Conservation (phyloP, 257 asterid species). For the Solanum ahanhuiri region DNA sequence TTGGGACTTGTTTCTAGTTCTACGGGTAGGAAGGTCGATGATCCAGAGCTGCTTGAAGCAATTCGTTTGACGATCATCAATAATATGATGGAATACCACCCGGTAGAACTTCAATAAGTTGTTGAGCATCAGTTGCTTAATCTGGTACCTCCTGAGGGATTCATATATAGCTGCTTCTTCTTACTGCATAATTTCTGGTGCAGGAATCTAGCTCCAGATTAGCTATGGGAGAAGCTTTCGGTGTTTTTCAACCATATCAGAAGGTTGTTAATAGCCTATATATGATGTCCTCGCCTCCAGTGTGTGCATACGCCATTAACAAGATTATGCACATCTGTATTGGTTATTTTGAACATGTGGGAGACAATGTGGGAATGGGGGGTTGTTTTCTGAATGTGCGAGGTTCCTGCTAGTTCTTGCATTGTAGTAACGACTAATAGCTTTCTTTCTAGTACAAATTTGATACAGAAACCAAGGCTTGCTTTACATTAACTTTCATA, state of each 20-base stretch:
- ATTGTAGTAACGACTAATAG: background rate
- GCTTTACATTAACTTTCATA: background rate
- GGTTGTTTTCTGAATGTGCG: background rate
- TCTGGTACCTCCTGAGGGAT: background rate
- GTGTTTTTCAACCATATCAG: constrained; percentile 46
- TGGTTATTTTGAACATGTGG: background rate
- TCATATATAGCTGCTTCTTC: background rate
- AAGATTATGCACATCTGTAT: background rate
- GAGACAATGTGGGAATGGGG: background rate
- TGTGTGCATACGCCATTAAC: background rate
- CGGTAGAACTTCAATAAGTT: constrained; percentile 36
- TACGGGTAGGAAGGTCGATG: constrained; percentile 84
- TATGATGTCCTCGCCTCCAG: background rate
- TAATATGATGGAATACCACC: constrained; percentile 85
- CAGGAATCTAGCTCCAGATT: constrained; percentile 88
- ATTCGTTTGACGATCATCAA: constrained; percentile 94
- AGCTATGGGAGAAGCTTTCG: constrained; percentile 92
- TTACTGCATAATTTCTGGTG: constrained; percentile 7
- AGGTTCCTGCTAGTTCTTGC: background rate
- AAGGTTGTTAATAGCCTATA: constrained; percentile 21
- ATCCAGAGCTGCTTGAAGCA: constrained; percentile 97
- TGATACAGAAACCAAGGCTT: background rate
- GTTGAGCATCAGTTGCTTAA: background rate
- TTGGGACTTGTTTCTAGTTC: constrained; percentile 33
- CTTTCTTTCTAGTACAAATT: background rate